Evolutionary conservation across 192 early-diverging fungal species (phyloP).

Genomic region (Mortierella alpina): DNA sequence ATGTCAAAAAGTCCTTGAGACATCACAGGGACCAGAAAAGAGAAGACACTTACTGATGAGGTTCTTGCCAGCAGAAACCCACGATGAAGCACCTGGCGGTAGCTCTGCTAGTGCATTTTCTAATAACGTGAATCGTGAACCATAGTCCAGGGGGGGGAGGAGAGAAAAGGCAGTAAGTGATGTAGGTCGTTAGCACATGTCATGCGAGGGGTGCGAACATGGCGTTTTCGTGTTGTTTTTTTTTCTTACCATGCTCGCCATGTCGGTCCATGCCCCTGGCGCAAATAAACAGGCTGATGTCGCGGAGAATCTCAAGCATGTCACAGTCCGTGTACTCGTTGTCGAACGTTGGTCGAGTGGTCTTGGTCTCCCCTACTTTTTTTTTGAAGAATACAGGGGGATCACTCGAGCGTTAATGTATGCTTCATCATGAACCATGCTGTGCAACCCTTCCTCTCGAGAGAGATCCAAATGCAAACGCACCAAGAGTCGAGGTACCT

Average conservation of each 20-base stretch:
- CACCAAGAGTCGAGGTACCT: conserved; percentile 44
- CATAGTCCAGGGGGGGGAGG: background rate
- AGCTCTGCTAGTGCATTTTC: conserved; percentile 40
- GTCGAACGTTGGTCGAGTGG: conserved; percentile 20
- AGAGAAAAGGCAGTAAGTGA: background rate
- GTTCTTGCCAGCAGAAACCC: conserved; percentile 53
- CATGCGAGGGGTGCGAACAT: background rate
- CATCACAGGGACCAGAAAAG: background rate
- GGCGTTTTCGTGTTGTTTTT: background rate
- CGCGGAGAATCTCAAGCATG: conserved; percentile 50
- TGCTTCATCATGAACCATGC: background rate
- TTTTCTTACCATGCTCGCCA: conserved; percentile 29
- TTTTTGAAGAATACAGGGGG: too few species aligned
- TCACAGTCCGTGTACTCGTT: conserved; percentile 47
- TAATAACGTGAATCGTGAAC: background rate
- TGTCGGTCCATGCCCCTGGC: conserved; percentile 46
- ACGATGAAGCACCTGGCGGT: conserved; percentile 42
- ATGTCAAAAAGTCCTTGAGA: too few species aligned
- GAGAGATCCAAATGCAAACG: conserved; percentile 3
- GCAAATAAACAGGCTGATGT: conserved; percentile 52
- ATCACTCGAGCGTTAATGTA: too few species aligned
- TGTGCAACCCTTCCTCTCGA: background rate
- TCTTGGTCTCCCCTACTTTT: conserved; percentile 10
- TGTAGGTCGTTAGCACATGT: background rate
- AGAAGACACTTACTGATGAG: conserved; percentile 41